Evolutionary conservation across 2,329 filamentous ascomycete genomes (phyloP).

Genomic region (Emmonsia crescens): DNA sequence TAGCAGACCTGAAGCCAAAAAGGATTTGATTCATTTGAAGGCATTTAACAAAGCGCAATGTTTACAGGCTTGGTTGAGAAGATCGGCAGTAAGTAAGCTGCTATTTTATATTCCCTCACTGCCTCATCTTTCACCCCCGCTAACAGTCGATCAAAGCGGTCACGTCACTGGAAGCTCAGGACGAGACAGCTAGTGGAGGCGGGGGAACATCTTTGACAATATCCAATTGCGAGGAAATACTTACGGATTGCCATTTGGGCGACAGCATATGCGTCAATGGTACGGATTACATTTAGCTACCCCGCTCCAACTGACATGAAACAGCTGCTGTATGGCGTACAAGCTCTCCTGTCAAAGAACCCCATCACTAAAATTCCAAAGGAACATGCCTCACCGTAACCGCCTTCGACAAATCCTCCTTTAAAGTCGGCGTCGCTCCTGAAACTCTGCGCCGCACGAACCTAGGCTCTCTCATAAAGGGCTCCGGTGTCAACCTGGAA

Average conservation of each 20-base stretch:
- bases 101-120: background rate
- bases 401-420: conserved; percentile 50
- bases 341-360: background rate
- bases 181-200: conserved; percentile 57
- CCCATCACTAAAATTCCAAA: background rate
- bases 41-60: conserved; percentile 46
- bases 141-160: conserved; percentile 44
- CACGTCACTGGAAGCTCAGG: conserved; percentile 66
- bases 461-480: conserved; percentile 60
- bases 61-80: conserved; percentile 93
- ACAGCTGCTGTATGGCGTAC: background rate
- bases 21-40: background rate
- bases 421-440: conserved; percentile 89
- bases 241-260: conserved; percentile 72
- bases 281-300: conserved; percentile 13
- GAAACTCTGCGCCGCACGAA: conserved; percentile 95
- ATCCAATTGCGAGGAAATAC: conserved; percentile 60
- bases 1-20: background rate
- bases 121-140: conserved; percentile 7
- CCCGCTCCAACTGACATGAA: background rate
- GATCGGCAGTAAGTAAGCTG: conserved; percentile 63
- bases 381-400: conserved; percentile 86
- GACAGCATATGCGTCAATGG: conserved; percentile 95
- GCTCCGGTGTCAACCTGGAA: conserved; percentile 78
- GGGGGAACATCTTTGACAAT: conserved; percentile 89